Percentiles rank a stretch among this genome's conserved stretches.
phyloP scores from a whole-genome alignment of 2,329 filamentous ascomycete species.

The Fusarium neocosmosporiellum region DNA sequence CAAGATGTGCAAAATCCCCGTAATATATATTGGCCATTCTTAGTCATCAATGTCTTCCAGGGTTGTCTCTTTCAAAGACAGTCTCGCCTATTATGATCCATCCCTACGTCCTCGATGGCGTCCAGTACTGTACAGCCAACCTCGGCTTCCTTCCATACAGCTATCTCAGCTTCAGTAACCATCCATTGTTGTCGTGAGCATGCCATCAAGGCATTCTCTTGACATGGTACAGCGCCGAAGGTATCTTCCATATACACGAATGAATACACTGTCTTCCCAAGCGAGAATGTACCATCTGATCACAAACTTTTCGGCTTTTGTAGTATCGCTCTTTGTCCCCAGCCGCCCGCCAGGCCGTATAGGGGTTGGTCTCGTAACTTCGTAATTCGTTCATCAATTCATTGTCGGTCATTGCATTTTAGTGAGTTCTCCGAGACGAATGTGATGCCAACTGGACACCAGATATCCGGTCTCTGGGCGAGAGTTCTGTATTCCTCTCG shows the following conservation, averaged over 20 bases:
- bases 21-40: neutral
- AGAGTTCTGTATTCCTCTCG: constrained; percentile 46
- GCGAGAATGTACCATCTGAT: constrained; percentile 14
- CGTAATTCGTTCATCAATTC: constrained; percentile 37
- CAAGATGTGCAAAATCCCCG: neutral
- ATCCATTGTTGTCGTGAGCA: neutral
- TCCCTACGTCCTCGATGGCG: neutral
- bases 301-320: constrained; percentile 22
- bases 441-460: neutral
- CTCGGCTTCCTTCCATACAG: neutral
- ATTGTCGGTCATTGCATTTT: constrained; percentile 30
- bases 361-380: constrained; percentile 34
- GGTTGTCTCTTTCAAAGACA: neutral
- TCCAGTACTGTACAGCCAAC: constrained; percentile 2
- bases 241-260: neutral
- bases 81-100: neutral
- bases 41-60: neutral
- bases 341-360: neutral
- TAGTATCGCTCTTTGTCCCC: neutral
- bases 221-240: neutral
- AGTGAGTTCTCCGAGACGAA: neutral
- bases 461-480: constrained; percentile 5
- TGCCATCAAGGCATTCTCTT: neutral
- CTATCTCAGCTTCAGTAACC: neutral
- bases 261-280: neutral